Base-by-base conservation (phyloP, 495 filamentous ascomycete genomes). In the Penicillium bialowiezense region DNA sequence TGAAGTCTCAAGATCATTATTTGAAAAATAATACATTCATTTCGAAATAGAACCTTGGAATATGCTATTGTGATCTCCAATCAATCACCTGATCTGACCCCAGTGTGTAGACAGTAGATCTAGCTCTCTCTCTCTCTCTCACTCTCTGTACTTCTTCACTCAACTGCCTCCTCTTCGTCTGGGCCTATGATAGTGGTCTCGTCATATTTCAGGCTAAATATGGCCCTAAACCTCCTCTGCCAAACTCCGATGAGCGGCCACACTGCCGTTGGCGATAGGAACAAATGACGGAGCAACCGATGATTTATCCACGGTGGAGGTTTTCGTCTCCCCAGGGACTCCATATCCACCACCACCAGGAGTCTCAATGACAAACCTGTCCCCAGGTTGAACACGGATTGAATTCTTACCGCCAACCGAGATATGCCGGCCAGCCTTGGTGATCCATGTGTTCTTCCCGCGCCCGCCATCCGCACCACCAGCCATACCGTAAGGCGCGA, bases 331-430 rank as follows among this genome's bases (percentile, higher is more conserved):
- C 7, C 52, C 40, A 24, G 44, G 37, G 6, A 36, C 42, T 17
- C 70, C 71, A 63, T 65, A 75, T 18, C 69, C 70, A 37, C 72
- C 72, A 46, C 72, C 72, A n/a, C 72, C 72, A 46, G 72, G 72
- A 23, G 70, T 73, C 43, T 65, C 51, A n/a, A 75, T 68, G 48
- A 95, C 86, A 51, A 95, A 91, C 12, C 87, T 76, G 65, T 95
- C 90, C 2, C 90, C 90, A 2, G 80, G 60, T 55, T 83, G 70
- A 86, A 96, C 91, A 23, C 77, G 73, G 29, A 87, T 88, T 36
- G 85, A 90, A 62, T 92, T 93, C 76, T 95, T 95, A 3, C 79
- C 87, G 2, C 90, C 90, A 34, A 95, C 48, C 61, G 88, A 91
- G 52, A 95, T 72, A 70, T 48, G 83, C 64, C 58, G 82, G 77